Percentiles rank a stretch among this genome's conserved stretches.
These are phyloP conservation scores for Prunus fruticosa DNA, from an alignment of 306 rosid genomes.

Conservation along the genomic window DNA sequence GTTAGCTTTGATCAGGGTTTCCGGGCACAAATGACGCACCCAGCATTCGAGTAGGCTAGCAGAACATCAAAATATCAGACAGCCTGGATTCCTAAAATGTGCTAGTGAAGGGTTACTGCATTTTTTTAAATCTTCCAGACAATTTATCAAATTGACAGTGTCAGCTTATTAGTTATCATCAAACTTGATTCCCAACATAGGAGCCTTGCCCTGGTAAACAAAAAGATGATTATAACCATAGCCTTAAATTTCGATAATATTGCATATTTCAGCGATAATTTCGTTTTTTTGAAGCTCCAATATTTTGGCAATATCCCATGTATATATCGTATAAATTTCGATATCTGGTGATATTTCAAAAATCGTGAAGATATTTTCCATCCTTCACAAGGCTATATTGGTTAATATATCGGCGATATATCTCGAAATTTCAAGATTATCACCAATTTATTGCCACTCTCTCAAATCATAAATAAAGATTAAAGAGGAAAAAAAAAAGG, in stretches of 20 bases:
- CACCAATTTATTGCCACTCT: too few relatives aligned
- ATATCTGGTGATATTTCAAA: too few relatives aligned
- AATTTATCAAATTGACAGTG: background rate
- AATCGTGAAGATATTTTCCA: too few relatives aligned
- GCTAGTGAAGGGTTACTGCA: background rate
- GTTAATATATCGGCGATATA: too few relatives aligned
- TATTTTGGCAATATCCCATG: too few relatives aligned
- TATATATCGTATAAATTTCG: too few relatives aligned
- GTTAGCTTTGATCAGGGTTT: background rate
- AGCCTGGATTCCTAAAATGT: background rate
- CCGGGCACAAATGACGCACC: background rate
- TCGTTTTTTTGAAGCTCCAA: too few relatives aligned
- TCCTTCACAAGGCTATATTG: too few relatives aligned
- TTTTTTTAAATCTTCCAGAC: background rate
- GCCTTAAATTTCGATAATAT: too few relatives aligned
- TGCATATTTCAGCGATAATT: too few relatives aligned
- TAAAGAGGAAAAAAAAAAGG: slow-evolving; percentile 4
- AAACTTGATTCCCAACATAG: background rate
- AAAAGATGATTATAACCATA: background rate
- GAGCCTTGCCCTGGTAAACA: background rate
- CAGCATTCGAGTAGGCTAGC: background rate
- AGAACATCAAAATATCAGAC: background rate
- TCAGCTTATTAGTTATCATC: background rate
- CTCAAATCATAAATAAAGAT: background rate
- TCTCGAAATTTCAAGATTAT: too few relatives aligned